Evolutionary conservation across 2,329 filamentous ascomycete species (phyloP).

Genomic region (Ambrosiella beaveri): DNA sequence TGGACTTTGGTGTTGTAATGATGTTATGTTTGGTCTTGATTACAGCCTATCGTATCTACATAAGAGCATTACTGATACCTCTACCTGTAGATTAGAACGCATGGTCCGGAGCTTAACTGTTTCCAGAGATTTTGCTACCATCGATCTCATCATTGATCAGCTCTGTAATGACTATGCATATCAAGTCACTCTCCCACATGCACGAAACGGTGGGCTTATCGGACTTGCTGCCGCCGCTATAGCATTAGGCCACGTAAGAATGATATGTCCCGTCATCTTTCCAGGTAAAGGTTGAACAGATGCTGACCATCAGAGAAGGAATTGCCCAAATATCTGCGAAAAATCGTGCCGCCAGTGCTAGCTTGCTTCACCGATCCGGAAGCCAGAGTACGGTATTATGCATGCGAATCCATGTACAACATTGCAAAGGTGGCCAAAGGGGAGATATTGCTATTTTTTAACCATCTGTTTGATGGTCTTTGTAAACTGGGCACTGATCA

Average conservation of each 20-base stretch:
- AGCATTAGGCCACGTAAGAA: conserved; percentile 70
- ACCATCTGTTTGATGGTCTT: conserved; percentile 91
- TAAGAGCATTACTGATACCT: neutral
- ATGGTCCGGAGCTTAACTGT: conserved; percentile 72
- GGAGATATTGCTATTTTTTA: conserved; percentile 93
- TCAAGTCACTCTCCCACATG: conserved; percentile 89
- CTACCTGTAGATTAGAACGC: conserved; percentile 57
- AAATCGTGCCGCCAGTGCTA: conserved; percentile 89
- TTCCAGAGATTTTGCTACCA: conserved; percentile 58
- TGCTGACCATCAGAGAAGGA: conserved; percentile 29
- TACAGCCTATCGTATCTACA: no score
- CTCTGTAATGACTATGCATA: conserved; percentile 97
- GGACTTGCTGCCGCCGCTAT: conserved; percentile 91
- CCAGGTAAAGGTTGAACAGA: neutral
- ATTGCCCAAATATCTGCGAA: conserved; percentile 75
- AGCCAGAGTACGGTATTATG: conserved; percentile 92
- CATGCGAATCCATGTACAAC: conserved; percentile 99
- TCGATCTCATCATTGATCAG: conserved; percentile 81
- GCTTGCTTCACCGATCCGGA: conserved; percentile 98
- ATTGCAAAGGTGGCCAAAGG: conserved; percentile 98
- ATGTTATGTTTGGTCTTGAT: no score
- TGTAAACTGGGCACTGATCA: conserved; percentile 95
- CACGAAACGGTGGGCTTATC: conserved; percentile 88
- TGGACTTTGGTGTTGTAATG: neutral
- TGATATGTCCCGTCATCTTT: neutral